Base-by-base conservation (phyloP, 768 basidiomycete genomes). In the Mycena latifolia region DNA sequence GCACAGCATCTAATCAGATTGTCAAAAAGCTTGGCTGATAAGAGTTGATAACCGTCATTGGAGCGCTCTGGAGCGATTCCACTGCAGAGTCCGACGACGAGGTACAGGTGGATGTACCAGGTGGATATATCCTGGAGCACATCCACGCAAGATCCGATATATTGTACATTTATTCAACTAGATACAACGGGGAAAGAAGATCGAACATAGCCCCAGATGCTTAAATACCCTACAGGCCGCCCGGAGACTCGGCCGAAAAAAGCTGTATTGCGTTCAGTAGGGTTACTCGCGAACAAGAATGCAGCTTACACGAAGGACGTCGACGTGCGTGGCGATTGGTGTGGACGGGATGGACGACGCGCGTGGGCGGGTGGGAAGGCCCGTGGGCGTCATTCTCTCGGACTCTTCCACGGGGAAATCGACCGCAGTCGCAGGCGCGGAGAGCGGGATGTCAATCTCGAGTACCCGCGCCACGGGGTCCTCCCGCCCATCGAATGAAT, bases 231-330 rank as follows among this genome's bases (percentile, higher is more conserved):
- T 65, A 69, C 41, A 69, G 41, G n/a, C 63, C 67, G n/a, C 70
- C 73, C 28, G 72, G 77, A 45, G 69, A 73, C 55, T 69, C 68
- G 18, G 72, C 77, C 48, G 70, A 71, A 52, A 76, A 76, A n/a
- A 76, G 71, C 75, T 76, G 57, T 9, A 20, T 64, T 22, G 54
- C 39, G 50, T 43, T 39, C 37, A 39, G 37, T 18, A 12, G 5
- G 33, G 14, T 6, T 35, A 6, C 14, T 7, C 33, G 33, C n/a
- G n/a, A n/a, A n/a, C 6, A 35, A 35, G 33, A 14, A 39, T 39
- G 41, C 27, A 24, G 67, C 76, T 46, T 31, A 75, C 76, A 33
- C 63, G 57, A 48, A 71, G 51, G 35, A 68, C 53, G 29, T 72
- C 69, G 47, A 72, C 43, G 45, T 73, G 76, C 2, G 56, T 61